Conservation (phyloP, 2,329 filamentous ascomycete species). For the Fusarium sacchari region DNA sequence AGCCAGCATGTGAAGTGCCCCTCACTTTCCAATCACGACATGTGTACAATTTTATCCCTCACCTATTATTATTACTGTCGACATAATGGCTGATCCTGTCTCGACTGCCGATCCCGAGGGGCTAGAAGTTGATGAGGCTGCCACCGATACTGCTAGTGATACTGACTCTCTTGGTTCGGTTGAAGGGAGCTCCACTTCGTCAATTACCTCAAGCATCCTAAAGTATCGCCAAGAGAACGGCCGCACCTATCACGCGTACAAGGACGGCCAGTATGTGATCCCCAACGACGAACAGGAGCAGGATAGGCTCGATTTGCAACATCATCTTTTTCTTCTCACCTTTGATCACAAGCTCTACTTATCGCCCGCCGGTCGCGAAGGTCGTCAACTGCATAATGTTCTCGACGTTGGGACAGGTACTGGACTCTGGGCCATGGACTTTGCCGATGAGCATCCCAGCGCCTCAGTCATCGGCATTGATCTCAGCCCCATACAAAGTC, state of each 20-base stretch:
- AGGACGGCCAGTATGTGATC: slow-evolving; percentile 38
- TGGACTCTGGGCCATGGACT: slow-evolving; percentile 44
- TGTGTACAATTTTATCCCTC: neutral
- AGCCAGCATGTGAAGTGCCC: neutral
- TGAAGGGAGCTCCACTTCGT: slow-evolving; percentile 27
- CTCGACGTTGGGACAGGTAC: slow-evolving; percentile 44
- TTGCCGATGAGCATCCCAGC: slow-evolving; percentile 36
- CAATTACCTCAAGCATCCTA: slow-evolving; percentile 35
- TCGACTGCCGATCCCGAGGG: neutral
- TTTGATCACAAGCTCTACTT: slow-evolving; percentile 40
- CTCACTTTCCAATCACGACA: neutral
- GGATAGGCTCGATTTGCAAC: slow-evolving; percentile 36
- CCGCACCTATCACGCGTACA: slow-evolving; percentile 44
- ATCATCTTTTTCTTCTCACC: slow-evolving; percentile 43
- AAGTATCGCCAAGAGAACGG: slow-evolving; percentile 44
- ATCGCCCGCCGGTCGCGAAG: slow-evolving; percentile 23
- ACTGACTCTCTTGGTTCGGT: neutral
- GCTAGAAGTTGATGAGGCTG: slow-evolving; percentile 8
- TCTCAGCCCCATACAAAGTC: slow-evolving; percentile 39
- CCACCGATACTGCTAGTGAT: neutral
- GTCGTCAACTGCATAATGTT: slow-evolving; percentile 29
- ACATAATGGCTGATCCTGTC: neutral
- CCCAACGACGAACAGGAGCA: slow-evolving; percentile 34
- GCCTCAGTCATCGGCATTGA: slow-evolving; percentile 35
- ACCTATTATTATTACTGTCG: neutral